phyloP scores from a whole-genome alignment of 1,284 basidiomycete species.

The Peniophora sp. region DNA sequence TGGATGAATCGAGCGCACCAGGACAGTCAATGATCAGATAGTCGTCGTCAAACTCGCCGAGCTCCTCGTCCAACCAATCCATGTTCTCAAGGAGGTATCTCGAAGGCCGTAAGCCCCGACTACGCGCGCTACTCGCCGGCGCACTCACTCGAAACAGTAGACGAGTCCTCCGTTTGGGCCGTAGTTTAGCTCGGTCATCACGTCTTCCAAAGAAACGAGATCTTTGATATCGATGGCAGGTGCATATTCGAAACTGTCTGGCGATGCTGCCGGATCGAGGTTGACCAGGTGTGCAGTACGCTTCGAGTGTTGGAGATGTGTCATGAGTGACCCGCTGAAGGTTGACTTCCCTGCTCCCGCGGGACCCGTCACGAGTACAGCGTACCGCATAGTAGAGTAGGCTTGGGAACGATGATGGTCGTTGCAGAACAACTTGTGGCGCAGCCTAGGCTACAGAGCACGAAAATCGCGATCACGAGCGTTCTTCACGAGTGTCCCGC shows the following conservation, averaged over 20 bases:
- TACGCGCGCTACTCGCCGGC: constrained; percentile 21
- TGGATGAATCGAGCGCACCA: constrained; percentile 38
- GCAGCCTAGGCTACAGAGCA: constrained; percentile 5
- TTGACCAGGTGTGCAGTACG: constrained; percentile 93
- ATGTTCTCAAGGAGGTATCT: constrained; percentile 96
- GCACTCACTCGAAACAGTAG: constrained; percentile 98
- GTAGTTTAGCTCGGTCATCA: constrained; percentile 93
- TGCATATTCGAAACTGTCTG: constrained; percentile 83
- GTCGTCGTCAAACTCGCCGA: constrained; percentile 93
- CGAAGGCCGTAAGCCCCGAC: constrained; percentile 1
- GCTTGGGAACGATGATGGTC: not conserved
- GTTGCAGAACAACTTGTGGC: not conserved
- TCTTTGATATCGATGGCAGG: constrained; percentile 95
- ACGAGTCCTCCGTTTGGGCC: constrained; percentile 97
- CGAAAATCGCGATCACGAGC: not conserved
- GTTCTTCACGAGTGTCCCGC: not conserved
- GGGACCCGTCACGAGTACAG: constrained; percentile 83
- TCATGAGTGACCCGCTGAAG: constrained; percentile 84
- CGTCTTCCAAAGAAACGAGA: constrained; percentile 89
- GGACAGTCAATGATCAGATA: constrained; percentile 98
- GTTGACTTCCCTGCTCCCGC: constrained; percentile 98
- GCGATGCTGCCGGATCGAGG: constrained; percentile 91
- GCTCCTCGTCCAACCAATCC: constrained; percentile 98
- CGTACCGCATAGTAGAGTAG: constrained; percentile 68
- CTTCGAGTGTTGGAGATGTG: constrained; percentile 81